Base-by-base conservation (phyloP, 2,329 filamentous ascomycete genomes). In the Colletotrichum sp. region DNA sequence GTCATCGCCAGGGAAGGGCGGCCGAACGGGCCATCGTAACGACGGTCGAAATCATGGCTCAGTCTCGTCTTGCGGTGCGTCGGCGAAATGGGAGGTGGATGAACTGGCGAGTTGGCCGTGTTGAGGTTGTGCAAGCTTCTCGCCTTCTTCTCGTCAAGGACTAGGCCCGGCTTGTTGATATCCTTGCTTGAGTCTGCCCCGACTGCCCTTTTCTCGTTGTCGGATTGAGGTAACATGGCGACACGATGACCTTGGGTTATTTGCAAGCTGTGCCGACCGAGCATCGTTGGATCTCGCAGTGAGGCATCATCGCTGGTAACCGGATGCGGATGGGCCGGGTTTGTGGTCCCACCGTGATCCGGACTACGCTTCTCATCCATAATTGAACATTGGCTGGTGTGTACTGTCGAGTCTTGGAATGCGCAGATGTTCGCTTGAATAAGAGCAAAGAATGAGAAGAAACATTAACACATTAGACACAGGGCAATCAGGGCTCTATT, bases 11-110 rank as follows among this genome's bases (percentile, higher is more conserved):
- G n/a, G 15, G 66, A 71, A 6, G 77, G 75, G 3, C 77, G 66
- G 38, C 55, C 69, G 18, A 77, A 78, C 24, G 77, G 77, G 13
- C 77, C 77, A 21, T 78, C 77, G 65, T 75, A 77, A 24, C 75
- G 77, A 7, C 67, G 36, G 30, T 78, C 58, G 36, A 77, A 78
- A 30, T 77, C 75, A 30, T 78, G 71, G 61, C 76, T 77, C 4
- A 26, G 60, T 13, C 74, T 43, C 5, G 64, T 30, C 38, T 43
- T 58, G 6, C 38, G 43, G 3, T 69, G 72, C 21, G 57, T 32
- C 24, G 67, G 55, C 10, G 58, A 32, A 2, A 28, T 15, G 4
- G 55, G 55, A 8, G 69, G 6, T 15, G 38, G 3, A 30, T 21
- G 8, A 13, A 21, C 6, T 52, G 43, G 43, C 43, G 18, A 21